Conservation (phyloP, 331 rosid genomes). For the Spiraea crenata region DNA sequence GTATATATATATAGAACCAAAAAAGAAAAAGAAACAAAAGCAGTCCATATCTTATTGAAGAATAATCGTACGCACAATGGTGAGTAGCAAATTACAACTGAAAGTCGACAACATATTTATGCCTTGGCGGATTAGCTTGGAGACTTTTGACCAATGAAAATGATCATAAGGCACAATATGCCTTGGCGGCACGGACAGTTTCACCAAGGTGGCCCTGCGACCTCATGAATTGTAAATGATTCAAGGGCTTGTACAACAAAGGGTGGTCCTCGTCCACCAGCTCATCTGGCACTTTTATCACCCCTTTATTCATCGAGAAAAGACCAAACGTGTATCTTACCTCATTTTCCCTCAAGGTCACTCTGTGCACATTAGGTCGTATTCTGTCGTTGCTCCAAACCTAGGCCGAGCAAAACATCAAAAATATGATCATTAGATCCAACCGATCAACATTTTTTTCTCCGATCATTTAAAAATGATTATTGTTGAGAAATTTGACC, state of each 20-base stretch:
- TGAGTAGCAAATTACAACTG: no score
- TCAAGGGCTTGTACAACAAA: not conserved
- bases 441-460: no score
- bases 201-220: not conserved
- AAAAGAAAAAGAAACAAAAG: no score
- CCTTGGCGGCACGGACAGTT: not conserved
- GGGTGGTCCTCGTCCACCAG: not conserved
- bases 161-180: not conserved
- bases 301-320: not conserved
- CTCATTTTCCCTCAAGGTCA: not conserved
- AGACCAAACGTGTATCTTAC: not conserved
- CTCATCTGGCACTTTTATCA: not conserved
- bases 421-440: no score
- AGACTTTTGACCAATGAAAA: not conserved
- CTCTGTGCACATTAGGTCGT: not conserved
- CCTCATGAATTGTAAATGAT: not conserved
- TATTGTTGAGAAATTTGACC: no score
- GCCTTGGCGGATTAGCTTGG: not conserved
- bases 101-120: no score
- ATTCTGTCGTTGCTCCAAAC: constrained; percentile 12
- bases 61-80: no score
- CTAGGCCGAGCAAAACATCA: not conserved
- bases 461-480: no score
- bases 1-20: no score
- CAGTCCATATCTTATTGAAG: no score